Evolutionary conservation across 75 land plant genomes (phyloP), one percentile per base, ranked within the genome.

Genomic region (Cryptomeria japonica): DNA sequence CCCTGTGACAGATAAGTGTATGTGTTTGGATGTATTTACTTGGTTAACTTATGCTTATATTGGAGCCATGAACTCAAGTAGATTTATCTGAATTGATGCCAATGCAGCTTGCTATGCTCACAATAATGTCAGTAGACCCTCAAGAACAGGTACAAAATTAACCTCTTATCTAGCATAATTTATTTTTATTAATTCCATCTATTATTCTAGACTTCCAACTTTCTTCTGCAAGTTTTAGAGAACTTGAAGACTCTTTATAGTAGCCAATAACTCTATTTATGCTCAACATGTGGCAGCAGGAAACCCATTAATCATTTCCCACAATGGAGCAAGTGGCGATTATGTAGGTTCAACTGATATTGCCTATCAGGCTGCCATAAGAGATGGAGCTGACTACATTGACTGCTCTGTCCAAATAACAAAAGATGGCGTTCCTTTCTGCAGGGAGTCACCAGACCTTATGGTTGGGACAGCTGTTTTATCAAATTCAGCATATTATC

Each of bases 361-460:
- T 14, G 92, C 99, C 0, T 97, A 96, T 72, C 64, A 93, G 42
- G 88, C 92, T 88, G 97, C 99, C 3, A 85, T 97, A 36, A 84
- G 85, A 34, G 97, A 92, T 85, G 99, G 99, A 3, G 96, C 94
- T 83, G 96, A 95, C 88, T 91, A 95, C 56, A 96, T 97, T 31
- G 99, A 96, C 85, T 97, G 99, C 91, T 87, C 97, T n/a, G 96
- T 97, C 44, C 99, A 97, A 88, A 91, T 97, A 87, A 92, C 99
- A 31, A 94, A 90, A 89, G 99, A 97, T 91, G 96, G 99, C 47
- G 90, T 96, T 9, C 87, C 94, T 28, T 91, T 97, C 87, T 97
- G 99, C 87, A 87, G 91, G 83, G 90, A 90, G 47, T 87, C 90
- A 36, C 73, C 90, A 42, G 94, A 97, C 87, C 93, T 97, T 38